These are phyloP conservation scores for Candida nanaspora DNA, from an alignment of 805 yeast genomes.

Conservation along the genomic window DNA sequence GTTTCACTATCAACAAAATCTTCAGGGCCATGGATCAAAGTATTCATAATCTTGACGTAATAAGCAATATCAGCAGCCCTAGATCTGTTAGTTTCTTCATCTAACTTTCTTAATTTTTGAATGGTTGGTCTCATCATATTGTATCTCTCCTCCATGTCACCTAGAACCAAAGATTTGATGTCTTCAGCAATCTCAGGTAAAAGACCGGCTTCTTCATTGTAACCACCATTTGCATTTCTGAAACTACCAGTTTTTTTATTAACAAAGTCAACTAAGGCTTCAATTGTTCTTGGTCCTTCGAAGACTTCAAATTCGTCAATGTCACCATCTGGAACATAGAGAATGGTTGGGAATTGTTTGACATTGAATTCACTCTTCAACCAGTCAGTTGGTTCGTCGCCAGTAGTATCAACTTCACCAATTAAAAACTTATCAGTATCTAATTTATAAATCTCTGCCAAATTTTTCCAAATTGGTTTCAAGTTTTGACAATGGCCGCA, in stretches of 20 bases:
- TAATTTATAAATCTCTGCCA: slow-evolving; percentile 40
- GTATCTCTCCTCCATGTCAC: slow-evolving; percentile 21
- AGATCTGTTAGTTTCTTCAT: slow-evolving; percentile 10
- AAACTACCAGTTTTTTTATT: slow-evolving; percentile 33
- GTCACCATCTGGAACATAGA: slow-evolving; percentile 35
- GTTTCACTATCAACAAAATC: slow-evolving; percentile 39
- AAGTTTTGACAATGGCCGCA: slow-evolving; percentile 51
- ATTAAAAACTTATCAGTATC: slow-evolving; percentile 33
- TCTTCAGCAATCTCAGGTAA: slow-evolving; percentile 25
- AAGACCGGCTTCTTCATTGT: slow-evolving; percentile 33
- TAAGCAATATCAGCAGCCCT: slow-evolving; percentile 27
- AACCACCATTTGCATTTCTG: slow-evolving; percentile 34
- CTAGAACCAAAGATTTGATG: slow-evolving; percentile 22
- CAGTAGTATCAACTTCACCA: slow-evolving; percentile 42
- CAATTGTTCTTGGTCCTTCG: slow-evolving; percentile 38
- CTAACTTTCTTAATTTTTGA: slow-evolving; percentile 28
- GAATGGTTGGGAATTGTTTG: slow-evolving; percentile 45
- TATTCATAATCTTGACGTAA: slow-evolving; percentile 41
- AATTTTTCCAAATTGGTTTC: slow-evolving; percentile 40
- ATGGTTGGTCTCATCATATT: slow-evolving; percentile 25
- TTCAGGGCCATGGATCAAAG: slow-evolving; percentile 36
- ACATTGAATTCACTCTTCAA: slow-evolving; percentile 35
- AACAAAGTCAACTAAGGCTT: slow-evolving; percentile 43
- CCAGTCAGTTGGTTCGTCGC: slow-evolving; percentile 34
- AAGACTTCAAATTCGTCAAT: slow-evolving; percentile 27